phyloP scores from a whole-genome alignment of 176 grass and related monocot genomes.

The Otatea glauca region DNA sequence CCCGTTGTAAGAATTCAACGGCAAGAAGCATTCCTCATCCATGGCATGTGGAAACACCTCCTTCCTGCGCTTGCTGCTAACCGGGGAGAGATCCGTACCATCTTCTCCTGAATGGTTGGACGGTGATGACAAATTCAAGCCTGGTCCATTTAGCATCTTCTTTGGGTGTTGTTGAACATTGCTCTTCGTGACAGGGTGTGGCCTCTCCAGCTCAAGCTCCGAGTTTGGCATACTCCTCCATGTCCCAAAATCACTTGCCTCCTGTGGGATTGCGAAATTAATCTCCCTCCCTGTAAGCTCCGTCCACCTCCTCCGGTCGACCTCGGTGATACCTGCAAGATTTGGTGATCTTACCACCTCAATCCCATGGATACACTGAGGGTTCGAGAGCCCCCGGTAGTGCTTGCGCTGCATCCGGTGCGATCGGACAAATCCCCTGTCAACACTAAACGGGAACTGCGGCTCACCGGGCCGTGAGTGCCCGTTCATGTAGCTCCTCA shows the following conservation, averaged over 20 bases:
- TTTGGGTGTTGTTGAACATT: constrained; percentile 58
- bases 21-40: constrained; percentile 85
- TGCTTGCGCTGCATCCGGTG: constrained; percentile 99
- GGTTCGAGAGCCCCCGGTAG: constrained; percentile 92
- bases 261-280: constrained; percentile 77
- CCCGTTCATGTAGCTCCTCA: constrained; percentile 98
- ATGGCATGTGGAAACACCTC: constrained; percentile 61
- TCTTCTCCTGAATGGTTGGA: constrained; percentile 77
- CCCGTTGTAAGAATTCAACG: constrained; percentile 53
- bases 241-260: constrained; percentile 90
- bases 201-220: constrained; percentile 84
- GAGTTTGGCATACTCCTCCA: constrained; percentile 86
- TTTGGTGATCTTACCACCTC: constrained; percentile 78
- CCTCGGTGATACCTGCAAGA: constrained; percentile 63
- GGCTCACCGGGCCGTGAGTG: constrained; percentile 84
- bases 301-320: constrained; percentile 86
- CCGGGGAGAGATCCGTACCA: constrained; percentile 86
- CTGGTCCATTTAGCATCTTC: constrained; percentile 74
- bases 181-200: constrained; percentile 47
- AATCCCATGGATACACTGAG: constrained; percentile 97
- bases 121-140: constrained; percentile 81
- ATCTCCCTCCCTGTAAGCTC: constrained; percentile 89
- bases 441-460: constrained; percentile 83
- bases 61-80: constrained; percentile 82
- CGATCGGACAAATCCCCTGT: constrained; percentile 90